Evolutionary conservation across 2,329 filamentous ascomycete genomes (phyloP).

Genomic region (Aspergillus amoenus): DNA sequence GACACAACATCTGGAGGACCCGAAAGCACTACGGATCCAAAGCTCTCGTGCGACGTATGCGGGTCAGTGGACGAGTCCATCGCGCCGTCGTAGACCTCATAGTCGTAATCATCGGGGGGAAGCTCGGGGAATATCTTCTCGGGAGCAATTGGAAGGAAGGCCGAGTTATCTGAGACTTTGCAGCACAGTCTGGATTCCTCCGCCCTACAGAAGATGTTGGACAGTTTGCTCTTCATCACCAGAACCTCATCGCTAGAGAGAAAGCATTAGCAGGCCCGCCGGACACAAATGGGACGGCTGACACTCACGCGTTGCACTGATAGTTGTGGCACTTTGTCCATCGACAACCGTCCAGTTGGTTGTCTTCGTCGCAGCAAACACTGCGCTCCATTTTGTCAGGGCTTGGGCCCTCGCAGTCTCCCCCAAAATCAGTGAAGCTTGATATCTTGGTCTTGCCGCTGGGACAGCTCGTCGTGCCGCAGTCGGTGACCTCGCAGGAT

Average conservation of each 20-base stretch:
- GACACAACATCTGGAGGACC: background rate
- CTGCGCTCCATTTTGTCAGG: no score
- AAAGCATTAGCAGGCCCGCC: no score
- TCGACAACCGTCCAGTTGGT: no score
- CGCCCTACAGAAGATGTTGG: background rate
- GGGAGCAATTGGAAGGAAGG: constrained; percentile 1
- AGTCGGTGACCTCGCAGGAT: constrained; percentile 1
- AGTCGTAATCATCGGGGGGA: constrained; percentile 1
- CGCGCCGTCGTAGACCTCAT: background rate
- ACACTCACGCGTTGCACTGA: no score
- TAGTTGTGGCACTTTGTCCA: no score
- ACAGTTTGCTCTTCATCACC: background rate
- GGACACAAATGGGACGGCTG: no score
- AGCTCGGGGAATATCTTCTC: constrained; percentile 5
- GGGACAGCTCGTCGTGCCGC: background rate
- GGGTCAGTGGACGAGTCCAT: background rate
- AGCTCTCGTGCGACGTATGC: background rate
- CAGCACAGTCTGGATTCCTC: background rate
- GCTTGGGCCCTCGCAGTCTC: no score
- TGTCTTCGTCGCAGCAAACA: no score
- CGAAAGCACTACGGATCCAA: background rate
- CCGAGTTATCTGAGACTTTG: background rate
- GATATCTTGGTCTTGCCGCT: no score
- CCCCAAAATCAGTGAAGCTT: no score
- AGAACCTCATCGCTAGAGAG: background rate